These are phyloP conservation scores for Eremomyces bilateralis DNA, from an alignment of 495 filamentous ascomycete genomes.

Conservation along the genomic window DNA sequence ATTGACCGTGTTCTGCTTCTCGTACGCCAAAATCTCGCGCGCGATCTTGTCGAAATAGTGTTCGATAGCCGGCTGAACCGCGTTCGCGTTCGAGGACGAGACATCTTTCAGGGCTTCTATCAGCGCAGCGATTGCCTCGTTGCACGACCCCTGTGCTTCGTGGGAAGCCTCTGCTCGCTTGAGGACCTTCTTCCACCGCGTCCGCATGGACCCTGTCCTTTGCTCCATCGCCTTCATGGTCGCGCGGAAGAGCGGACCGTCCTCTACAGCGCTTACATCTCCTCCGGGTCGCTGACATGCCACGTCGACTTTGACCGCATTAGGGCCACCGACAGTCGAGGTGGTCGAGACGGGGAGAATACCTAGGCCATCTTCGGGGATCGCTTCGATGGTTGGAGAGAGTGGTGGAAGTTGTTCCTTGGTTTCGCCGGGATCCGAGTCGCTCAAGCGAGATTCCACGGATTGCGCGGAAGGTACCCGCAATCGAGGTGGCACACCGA, in stretches of 20 bases:
- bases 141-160: conserved; percentile 56
- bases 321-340: conserved; percentile 21
- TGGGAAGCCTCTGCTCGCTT: conserved; percentile 77
- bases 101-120: conserved; percentile 76
- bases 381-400: conserved; percentile 40
- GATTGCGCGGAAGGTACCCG: conserved; percentile 68
- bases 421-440: conserved; percentile 33
- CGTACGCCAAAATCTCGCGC: conserved; percentile 69
- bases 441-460: conserved; percentile 53
- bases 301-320: conserved; percentile 66
- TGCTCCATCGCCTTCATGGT: conserved; percentile 94
- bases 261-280: conserved; percentile 67
- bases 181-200: conserved; percentile 86
- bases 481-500: conserved; percentile 51
- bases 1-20: conserved; percentile 61
- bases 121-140: conserved; percentile 62
- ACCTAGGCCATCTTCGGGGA: conserved; percentile 21
- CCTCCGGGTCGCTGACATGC: conserved; percentile 69
- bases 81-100: conserved; percentile 77
- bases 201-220: conserved; percentile 85
- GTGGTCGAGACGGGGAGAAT: conserved; percentile 14
- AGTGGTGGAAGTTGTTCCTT: conserved; percentile 26
- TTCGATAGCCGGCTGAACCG: conserved; percentile 83
- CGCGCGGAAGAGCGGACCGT: conserved; percentile 87
- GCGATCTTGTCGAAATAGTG: conserved; percentile 98